Base-by-base conservation (phyloP, 805 yeast species). In the Kregervanrija delftensis region DNA sequence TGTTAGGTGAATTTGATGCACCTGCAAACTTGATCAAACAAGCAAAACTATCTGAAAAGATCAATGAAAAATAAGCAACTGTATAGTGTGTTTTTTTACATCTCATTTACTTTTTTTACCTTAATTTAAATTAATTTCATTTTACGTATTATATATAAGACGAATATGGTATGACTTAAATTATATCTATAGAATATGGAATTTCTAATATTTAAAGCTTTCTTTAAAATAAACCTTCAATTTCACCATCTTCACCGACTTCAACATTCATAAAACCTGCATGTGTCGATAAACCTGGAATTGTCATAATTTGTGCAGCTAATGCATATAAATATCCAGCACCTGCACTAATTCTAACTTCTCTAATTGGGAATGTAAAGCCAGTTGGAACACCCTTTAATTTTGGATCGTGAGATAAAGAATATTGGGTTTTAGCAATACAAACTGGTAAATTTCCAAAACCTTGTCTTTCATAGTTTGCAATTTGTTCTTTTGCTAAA, bases 191-290 rank as follows among this genome's bases (percentile, higher is more conserved):
- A 22, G 35, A 13, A 33, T 14, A 33, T 2, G 14, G 9, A 13
- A 6, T n/a, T 5, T 33, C 35, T 33, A 33, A n/a, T 9, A 12
- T 32, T 11, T n/a, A 32, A 39, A 37, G 13, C 13, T 30, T 32
- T 11, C n/a, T 15, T 58, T 61, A 84, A 60, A 84, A 84, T 67
- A 85, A 74, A 40, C 93, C 93, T 56, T 84, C 90, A 53, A 85
- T 85, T 58, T 85, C 86, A 46, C 90, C 91, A 50, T 83, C 77
- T 36, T 81, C 87, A 58, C 79, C 76, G 43, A 85, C 88, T 65
- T 85, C 93, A 41, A 85, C 88, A 55, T 85, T 83, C 91, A 85
- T 85, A 67, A 81, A 85, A 35, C 95, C 93, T 62, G 86, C 80
- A 60, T 83, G 86, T 4, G 95, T 85, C 46, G 93, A 86, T 61